Conservation (phyloP, 352 stramenopile genomes). For the Globisporangium takayamanum region DNA sequence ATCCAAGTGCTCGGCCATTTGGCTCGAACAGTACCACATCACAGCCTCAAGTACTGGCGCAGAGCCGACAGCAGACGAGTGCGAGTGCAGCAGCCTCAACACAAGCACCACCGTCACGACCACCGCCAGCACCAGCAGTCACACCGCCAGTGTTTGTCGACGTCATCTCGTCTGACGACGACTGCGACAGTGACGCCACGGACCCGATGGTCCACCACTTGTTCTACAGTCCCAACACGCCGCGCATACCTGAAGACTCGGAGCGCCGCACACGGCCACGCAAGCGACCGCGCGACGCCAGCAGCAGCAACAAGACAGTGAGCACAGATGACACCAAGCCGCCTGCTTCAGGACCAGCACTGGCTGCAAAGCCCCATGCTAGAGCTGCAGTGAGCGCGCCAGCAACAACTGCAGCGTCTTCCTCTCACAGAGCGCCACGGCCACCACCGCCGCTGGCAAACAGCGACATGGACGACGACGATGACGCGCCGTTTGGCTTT, state of each 20-base stretch:
- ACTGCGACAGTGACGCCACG: slow-evolving; percentile 56
- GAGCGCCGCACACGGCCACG: slow-evolving; percentile 5
- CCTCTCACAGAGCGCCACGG: neutral
- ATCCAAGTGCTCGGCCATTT: too few species aligned
- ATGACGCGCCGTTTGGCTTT: slow-evolving; percentile 8
- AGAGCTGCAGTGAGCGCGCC: too few species aligned
- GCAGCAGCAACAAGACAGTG: neutral
- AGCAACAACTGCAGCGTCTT: too few species aligned
- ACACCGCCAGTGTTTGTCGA: slow-evolving; percentile 48
- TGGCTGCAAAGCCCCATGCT: too few species aligned
- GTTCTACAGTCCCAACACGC: slow-evolving; percentile 76
- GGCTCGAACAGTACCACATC: neutral
- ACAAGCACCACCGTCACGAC: neutral
- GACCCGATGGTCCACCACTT: slow-evolving; percentile 67
- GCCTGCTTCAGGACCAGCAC: neutral
- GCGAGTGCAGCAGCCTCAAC: neutral
- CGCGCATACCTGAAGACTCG: slow-evolving; percentile 10
- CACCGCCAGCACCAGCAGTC: neutral
- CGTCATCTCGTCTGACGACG: slow-evolving; percentile 47
- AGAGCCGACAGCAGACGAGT: too few species aligned
- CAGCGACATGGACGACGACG: neutral
- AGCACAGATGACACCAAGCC: neutral
- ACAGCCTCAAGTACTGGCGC: neutral
- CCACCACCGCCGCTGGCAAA: neutral
- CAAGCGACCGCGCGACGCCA: slow-evolving; percentile 29